These are phyloP conservation scores for Nadsonia fulvescens DNA, from an alignment of 805 yeast genomes.

Conservation along the genomic window DNA sequence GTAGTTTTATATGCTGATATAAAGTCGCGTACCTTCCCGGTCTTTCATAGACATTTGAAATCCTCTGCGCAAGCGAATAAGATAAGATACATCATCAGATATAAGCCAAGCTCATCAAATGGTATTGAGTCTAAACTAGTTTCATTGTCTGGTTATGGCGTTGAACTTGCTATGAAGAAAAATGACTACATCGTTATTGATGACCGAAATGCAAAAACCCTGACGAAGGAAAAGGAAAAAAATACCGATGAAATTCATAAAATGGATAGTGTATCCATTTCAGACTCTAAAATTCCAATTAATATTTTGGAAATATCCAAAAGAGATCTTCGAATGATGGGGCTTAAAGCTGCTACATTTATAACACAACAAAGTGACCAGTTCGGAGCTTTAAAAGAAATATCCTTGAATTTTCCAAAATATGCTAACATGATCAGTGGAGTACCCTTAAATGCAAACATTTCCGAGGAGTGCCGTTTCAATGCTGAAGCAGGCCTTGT, in stretches of 20 bases:
- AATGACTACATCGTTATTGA: constrained; percentile 51
- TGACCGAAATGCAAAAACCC: constrained; percentile 26
- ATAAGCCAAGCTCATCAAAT: constrained; percentile 26
- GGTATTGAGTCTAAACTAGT: constrained; percentile 14
- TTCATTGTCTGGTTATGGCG: constrained; percentile 40
- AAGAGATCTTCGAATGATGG: constrained; percentile 14
- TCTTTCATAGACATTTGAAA: constrained; percentile 39
- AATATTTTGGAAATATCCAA: too few relatives aligned
- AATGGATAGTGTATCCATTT: too few relatives aligned
- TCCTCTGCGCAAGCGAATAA: constrained; percentile 47
- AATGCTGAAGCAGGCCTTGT: constrained; percentile 10
- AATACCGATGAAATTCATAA: too few relatives aligned
- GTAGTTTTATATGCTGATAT: constrained; percentile 54
- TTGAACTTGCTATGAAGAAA: constrained; percentile 41
- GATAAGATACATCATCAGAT: constrained; percentile 59
- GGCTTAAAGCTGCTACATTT: constrained; percentile 14
- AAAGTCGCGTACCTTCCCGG: constrained; percentile 28
- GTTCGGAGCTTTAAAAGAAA: constrained; percentile 22
- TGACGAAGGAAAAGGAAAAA: neutral
- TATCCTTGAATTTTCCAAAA: constrained; percentile 39
- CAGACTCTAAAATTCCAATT: too few relatives aligned
- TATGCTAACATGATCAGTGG: constrained; percentile 25
- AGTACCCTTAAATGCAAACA: constrained; percentile 7
- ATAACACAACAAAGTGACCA: constrained; percentile 14
- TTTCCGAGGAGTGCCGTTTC: constrained; percentile 12